These are phyloP conservation scores for Darksidea phi DNA, from an alignment of 495 filamentous ascomycete genomes.

Conservation along the genomic window DNA sequence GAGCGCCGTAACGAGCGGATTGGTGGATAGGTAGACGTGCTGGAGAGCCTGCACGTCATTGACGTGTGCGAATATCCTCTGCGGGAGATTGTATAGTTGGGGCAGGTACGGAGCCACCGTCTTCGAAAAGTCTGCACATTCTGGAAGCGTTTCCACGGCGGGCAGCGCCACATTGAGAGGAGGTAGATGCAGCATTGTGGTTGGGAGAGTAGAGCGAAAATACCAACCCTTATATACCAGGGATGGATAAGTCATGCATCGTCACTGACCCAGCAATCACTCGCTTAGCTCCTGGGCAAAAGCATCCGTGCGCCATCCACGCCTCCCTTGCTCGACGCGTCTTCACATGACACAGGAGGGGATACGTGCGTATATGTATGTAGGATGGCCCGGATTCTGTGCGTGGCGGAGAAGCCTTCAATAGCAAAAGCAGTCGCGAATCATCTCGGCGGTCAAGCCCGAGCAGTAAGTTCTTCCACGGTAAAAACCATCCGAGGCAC, in stretches of 20 bases:
- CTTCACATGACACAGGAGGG: conserved; percentile 20
- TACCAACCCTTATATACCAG: background rate
- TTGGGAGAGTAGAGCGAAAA: background rate
- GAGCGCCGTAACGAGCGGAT: conserved; percentile 77
- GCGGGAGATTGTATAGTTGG: conserved; percentile 72
- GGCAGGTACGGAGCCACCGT: conserved; percentile 73
- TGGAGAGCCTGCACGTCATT: conserved; percentile 56
- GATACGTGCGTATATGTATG: background rate
- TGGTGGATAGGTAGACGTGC: conserved; percentile 78
- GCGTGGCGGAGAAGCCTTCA: conserved; percentile 95
- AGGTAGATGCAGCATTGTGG: conserved; percentile 32
- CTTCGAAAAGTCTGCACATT: conserved; percentile 69
- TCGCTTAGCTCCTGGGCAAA: background rate
- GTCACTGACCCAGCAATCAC: conserved; percentile 1
- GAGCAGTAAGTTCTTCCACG: conserved; percentile 58
- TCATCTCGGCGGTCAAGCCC: conserved; percentile 72
- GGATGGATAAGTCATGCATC: no score
- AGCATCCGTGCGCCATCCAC: conserved; percentile 1
- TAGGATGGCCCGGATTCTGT: conserved; percentile 61
- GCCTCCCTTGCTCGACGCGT: conserved; percentile 20
- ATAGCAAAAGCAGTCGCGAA: conserved; percentile 91
- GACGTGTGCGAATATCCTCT: conserved; percentile 57
- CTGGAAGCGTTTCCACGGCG: conserved; percentile 60
- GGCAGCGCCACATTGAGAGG: conserved; percentile 54
- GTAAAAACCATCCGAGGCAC: background rate